phyloP scores from a whole-genome alignment of 2,329 filamentous ascomycete genomes.

The Colletotrichum scovillei region DNA sequence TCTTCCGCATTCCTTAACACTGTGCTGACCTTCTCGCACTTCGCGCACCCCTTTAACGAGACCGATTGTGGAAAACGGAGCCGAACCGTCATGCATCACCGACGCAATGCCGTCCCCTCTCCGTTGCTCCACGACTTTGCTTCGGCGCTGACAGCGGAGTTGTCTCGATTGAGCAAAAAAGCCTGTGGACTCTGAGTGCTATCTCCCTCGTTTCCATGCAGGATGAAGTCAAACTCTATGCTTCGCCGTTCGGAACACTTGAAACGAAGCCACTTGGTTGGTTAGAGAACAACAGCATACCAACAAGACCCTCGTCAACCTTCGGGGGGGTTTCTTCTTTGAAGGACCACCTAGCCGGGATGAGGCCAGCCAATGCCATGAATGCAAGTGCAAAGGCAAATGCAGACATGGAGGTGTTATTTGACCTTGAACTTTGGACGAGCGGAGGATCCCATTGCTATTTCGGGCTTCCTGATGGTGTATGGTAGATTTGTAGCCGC shows the following conservation, averaged over 20 bases:
- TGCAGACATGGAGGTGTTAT: not conserved
- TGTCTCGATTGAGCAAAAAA: not conserved
- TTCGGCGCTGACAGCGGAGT: slow-evolving; percentile 16
- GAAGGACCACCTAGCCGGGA: not conserved
- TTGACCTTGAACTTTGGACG: not conserved
- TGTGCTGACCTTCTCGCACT: slow-evolving; percentile 11
- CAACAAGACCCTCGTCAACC: not conserved
- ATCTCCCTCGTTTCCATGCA: not conserved
- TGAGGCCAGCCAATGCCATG: not conserved
- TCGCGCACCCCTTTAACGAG: slow-evolving; percentile 8
- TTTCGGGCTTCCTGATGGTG: not conserved
- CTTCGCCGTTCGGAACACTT: not conserved
- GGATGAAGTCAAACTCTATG: not conserved
- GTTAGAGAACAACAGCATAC: not conserved
- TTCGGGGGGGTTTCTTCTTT: not conserved
- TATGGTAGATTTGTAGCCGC: not conserved
- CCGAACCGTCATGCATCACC: slow-evolving; percentile 30
- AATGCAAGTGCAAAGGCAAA: not conserved
- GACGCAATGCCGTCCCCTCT: slow-evolving; percentile 4
- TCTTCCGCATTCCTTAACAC: slow-evolving; percentile 16
- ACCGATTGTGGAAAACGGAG: slow-evolving; percentile 27
- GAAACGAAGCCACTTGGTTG: not conserved
- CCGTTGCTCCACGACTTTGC: slow-evolving; percentile 2
- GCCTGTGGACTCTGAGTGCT: not conserved
- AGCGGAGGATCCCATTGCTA: not conserved